Percentiles rank a stretch among this genome's conserved stretches.
Conservation (phyloP, 116 monocot species). For the Cymodocea nodosa region DNA sequence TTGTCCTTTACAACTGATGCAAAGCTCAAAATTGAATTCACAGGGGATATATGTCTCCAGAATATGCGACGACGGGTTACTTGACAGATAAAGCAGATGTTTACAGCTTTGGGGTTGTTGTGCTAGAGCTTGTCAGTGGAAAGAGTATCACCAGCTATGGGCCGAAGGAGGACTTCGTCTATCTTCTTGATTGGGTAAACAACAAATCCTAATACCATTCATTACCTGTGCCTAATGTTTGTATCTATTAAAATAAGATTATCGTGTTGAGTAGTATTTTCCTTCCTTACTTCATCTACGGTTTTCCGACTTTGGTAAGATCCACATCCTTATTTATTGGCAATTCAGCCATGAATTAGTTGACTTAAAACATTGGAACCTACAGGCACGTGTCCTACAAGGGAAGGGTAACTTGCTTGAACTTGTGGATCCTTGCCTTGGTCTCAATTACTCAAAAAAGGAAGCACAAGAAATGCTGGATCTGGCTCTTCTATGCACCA, state of each 20-base stretch:
- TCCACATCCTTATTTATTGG: not conserved
- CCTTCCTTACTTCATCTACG: too few species aligned
- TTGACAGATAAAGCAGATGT: slow-evolving; percentile 21
- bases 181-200: slow-evolving; percentile 16
- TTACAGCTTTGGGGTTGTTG: slow-evolving; percentile 17
- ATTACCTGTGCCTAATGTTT: not conserved
- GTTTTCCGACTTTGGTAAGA: too few species aligned
- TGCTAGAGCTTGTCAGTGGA: slow-evolving; percentile 13
- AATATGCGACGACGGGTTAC: slow-evolving; percentile 13
- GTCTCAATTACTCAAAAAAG: slow-evolving; percentile 24
- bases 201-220: not conserved
- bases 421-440: slow-evolving; percentile 38
- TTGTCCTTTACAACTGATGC: not conserved
- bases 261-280: too few species aligned
- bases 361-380: not conserved
- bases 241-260: too few species aligned
- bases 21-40: not conserved
- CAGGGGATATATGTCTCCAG: slow-evolving; percentile 20
- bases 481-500: slow-evolving; percentile 37
- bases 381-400: slow-evolving; percentile 31
- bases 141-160: slow-evolving; percentile 4
- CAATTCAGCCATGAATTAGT: not conserved
- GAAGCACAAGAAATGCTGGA: slow-evolving; percentile 37
- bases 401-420: slow-evolving; percentile 35
- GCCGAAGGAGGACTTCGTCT: slow-evolving; percentile 10